phyloP scores from a whole-genome alignment of 805 yeast species.

The Komagataella ulmi region DNA sequence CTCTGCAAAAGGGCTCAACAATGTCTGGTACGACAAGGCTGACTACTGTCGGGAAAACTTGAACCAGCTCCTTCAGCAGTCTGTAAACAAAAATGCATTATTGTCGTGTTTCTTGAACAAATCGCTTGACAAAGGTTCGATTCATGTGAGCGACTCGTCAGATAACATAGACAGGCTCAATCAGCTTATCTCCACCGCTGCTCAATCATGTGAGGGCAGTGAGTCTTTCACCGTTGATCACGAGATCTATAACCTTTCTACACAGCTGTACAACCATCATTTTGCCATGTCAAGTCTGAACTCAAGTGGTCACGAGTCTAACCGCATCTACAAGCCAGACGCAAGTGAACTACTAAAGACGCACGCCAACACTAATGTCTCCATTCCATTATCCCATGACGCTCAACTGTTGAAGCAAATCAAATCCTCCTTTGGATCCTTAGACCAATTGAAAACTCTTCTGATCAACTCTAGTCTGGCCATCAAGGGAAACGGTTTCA shows the following conservation, averaged over 20 bases:
- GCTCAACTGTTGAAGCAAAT: slow-evolving; percentile 29
- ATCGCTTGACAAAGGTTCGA: not conserved
- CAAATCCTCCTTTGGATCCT: slow-evolving; percentile 54
- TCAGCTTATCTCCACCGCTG: not conserved
- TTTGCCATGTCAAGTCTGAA: slow-evolving; percentile 21
- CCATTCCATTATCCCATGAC: slow-evolving; percentile 10
- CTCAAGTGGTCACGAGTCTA: slow-evolving; percentile 1
- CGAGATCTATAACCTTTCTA: slow-evolving; percentile 8
- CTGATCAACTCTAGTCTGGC: slow-evolving; percentile 55
- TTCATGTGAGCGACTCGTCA: not conserved
- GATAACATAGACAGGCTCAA: not conserved
- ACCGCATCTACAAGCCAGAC: slow-evolving; percentile 9
- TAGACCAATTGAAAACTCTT: slow-evolving; percentile 62
- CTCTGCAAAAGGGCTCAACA: slow-evolving; percentile 30
- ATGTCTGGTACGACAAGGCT: slow-evolving; percentile 36
- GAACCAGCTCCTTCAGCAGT: slow-evolving; percentile 10
- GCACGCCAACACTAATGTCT: slow-evolving; percentile 23
- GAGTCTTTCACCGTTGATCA: not conserved
- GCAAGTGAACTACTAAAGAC: slow-evolving; percentile 25
- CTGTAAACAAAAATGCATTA: not conserved
- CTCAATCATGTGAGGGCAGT: not conserved
- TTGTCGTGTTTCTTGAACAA: not conserved
- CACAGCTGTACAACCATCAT: slow-evolving; percentile 21
- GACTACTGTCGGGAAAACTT: slow-evolving; percentile 17
- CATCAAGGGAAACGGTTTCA: slow-evolving; percentile 80